Conservation (phyloP, 2,329 filamentous ascomycete species). For the Sclerotiophoma versabilis region DNA sequence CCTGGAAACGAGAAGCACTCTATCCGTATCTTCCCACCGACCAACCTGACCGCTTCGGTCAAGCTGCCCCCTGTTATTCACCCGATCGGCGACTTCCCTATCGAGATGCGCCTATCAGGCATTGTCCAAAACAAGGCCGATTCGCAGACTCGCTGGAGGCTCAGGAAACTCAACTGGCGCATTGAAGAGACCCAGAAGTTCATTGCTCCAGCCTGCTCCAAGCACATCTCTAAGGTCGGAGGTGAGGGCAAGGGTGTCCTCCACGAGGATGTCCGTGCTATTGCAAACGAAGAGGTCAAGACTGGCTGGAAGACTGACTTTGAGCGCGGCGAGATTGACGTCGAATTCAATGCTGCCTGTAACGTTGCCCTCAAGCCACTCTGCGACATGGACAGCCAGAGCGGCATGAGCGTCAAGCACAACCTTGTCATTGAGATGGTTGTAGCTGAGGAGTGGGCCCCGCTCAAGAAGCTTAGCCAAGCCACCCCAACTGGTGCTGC, state of each 20-base stretch:
- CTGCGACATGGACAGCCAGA: conserved; percentile 77
- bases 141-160: conserved; percentile 81
- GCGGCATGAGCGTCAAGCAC: conserved; percentile 82
- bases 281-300: conserved; percentile 84
- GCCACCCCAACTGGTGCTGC: conserved; percentile 89
- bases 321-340: conserved; percentile 75
- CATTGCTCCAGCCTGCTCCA: conserved; percentile 78
- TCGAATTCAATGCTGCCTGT: conserved; percentile 75
- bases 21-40: conserved; percentile 93
- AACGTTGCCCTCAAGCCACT: conserved; percentile 69
- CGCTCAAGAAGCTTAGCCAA: conserved; percentile 72
- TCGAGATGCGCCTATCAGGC: conserved; percentile 85
- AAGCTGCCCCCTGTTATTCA: conserved; percentile 84
- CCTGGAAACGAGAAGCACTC: conserved; percentile 85
- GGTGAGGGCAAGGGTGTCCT: conserved; percentile 72
- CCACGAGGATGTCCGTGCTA: conserved; percentile 76
- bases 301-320: conserved; percentile 89
- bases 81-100: conserved; percentile 80
- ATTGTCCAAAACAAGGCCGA: conserved; percentile 73
- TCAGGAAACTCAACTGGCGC: conserved; percentile 91
- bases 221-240: conserved; percentile 72
- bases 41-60: conserved; percentile 86
- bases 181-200: conserved; percentile 87
- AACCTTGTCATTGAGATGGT: conserved; percentile 91
- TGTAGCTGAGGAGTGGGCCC: conserved; percentile 85